A percentile compares a stretch with the other conserved stretches of the same genome.
Evolutionary conservation across 2,329 filamentous ascomycete genomes (phyloP).

Genomic region (Colletotrichum filicis): DNA sequence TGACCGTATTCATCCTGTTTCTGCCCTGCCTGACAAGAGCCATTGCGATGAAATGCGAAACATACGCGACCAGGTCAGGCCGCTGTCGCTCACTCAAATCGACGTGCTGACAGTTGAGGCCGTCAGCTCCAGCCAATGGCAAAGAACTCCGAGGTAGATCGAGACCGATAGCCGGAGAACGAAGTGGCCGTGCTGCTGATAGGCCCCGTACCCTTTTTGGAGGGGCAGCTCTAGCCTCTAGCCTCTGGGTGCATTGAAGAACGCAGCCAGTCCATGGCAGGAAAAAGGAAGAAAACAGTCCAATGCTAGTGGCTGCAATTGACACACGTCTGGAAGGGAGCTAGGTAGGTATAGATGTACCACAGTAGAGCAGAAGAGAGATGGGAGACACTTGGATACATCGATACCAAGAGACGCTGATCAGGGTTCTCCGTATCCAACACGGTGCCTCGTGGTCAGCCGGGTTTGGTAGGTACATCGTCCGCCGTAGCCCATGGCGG

Average conservation of each 20-base stretch:
- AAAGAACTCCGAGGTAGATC: not conserved
- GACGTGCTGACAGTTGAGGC: slow-evolving; percentile 11
- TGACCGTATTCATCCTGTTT: not conserved
- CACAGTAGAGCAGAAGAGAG: not conserved
- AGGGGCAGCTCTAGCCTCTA: not conserved
- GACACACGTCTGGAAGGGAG: not conserved
- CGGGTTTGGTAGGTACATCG: slow-evolving; percentile 25
- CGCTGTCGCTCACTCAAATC: slow-evolving; percentile 23
- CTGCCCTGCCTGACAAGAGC: not conserved
- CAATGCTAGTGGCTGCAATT: slow-evolving; percentile 1
- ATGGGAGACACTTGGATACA: slow-evolving; percentile 6
- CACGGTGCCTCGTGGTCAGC: slow-evolving; percentile 10
- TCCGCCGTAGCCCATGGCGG: slow-evolving; percentile 1
- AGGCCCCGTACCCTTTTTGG: not conserved
- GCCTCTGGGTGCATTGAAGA: not conserved
- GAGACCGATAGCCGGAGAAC: slow-evolving; percentile 31
- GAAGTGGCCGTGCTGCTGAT: not conserved
- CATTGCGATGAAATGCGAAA: slow-evolving; percentile 19
- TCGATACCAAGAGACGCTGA: slow-evolving; percentile 15
- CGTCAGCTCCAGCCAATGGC: slow-evolving; percentile 13
- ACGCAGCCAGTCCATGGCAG: not conserved
- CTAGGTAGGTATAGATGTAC: not conserved
- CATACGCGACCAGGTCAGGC: slow-evolving; percentile 3
- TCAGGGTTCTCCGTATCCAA: slow-evolving; percentile 32
- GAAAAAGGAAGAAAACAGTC: slow-evolving; percentile 12